Evolutionary conservation across 2,329 filamentous ascomycete species (phyloP).

Genomic region (Teratosphaeria gauchensis): DNA sequence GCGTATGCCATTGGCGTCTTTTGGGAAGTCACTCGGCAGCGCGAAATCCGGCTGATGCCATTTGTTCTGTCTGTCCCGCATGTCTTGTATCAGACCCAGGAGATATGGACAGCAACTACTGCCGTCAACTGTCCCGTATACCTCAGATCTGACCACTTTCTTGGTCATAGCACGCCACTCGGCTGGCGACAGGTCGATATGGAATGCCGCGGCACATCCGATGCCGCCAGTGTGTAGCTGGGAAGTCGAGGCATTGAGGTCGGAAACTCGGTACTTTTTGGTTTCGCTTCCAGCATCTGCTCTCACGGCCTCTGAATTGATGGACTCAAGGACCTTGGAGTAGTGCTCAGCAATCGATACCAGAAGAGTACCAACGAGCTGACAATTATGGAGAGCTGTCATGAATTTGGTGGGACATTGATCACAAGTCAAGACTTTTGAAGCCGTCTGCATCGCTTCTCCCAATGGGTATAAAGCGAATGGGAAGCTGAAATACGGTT

Average conservation of each 20-base stretch:
- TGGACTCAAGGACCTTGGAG: slow-evolving; percentile 29
- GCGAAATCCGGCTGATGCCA: slow-evolving; percentile 28
- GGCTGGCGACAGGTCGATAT: slow-evolving; percentile 32
- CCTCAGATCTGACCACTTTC: slow-evolving; percentile 35
- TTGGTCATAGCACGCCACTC: slow-evolving; percentile 38
- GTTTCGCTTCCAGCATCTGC: slow-evolving; percentile 24
- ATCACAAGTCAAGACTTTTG: slow-evolving; percentile 31
- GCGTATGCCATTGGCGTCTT: slow-evolving; percentile 3
- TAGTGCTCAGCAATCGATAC: slow-evolving; percentile 34
- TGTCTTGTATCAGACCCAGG: slow-evolving; percentile 26
- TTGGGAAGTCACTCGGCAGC: slow-evolving; percentile 15
- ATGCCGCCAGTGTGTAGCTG: slow-evolving; percentile 35
- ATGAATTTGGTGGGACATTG: slow-evolving; percentile 34
- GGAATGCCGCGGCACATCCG: slow-evolving; percentile 36
- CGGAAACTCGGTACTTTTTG: slow-evolving; percentile 36
- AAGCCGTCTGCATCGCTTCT: slow-evolving; percentile 32
- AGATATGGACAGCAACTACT: slow-evolving; percentile 24
- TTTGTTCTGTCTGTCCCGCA: slow-evolving; percentile 32
- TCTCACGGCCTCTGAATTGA: slow-evolving; percentile 31
- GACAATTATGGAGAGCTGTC: slow-evolving; percentile 36
- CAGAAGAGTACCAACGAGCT: slow-evolving; percentile 33
- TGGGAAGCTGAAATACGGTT: slow-evolving; percentile 31
- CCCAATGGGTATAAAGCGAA: slow-evolving; percentile 32
- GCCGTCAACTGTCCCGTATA: slow-evolving; percentile 27
- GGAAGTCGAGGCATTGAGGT: slow-evolving; percentile 27